These are phyloP conservation scores for Alternaria viburni DNA, from an alignment of 2,329 filamentous ascomycete genomes.

Conservation along the genomic window DNA sequence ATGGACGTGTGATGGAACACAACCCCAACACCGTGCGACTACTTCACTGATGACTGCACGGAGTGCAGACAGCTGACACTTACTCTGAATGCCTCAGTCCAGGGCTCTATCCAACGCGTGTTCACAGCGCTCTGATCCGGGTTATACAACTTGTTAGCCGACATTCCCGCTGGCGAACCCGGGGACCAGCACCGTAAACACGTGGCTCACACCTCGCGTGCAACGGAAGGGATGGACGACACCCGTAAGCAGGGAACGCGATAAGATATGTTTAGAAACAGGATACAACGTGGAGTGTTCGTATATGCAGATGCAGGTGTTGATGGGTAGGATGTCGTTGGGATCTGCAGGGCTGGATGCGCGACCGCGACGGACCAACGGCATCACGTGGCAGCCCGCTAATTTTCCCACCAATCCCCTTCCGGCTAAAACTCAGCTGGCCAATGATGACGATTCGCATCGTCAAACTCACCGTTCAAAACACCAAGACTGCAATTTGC, in stretches of 20 bases:
- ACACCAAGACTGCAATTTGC: constrained; percentile 7
- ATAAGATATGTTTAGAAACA: constrained; percentile 10
- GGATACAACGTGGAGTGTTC: background rate
- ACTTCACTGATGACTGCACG: background rate
- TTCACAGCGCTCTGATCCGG: constrained; percentile 38
- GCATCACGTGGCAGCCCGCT: constrained; percentile 21
- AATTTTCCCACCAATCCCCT: constrained; percentile 20
- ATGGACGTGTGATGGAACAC: background rate
- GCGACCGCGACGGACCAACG: background rate
- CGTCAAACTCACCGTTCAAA: background rate
- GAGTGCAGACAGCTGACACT: constrained; percentile 9
- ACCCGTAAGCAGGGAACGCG: background rate
- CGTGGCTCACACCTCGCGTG: constrained; percentile 15
- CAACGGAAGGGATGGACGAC: background rate
- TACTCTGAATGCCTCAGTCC: constrained; percentile 43
- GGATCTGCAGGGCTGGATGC: background rate
- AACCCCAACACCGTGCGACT: background rate
- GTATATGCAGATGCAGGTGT: constrained; percentile 7
- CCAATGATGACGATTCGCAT: constrained; percentile 11
- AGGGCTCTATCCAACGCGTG: constrained; percentile 36
- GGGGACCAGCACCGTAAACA: constrained; percentile 12
- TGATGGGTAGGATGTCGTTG: constrained; percentile 6
- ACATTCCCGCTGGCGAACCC: constrained; percentile 27
- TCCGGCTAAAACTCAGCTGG: constrained; percentile 14
- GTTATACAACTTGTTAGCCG: constrained; percentile 34